These are phyloP conservation scores for Pinus taeda DNA, from an alignment of 75 land plant species.

Conservation along the genomic window DNA sequence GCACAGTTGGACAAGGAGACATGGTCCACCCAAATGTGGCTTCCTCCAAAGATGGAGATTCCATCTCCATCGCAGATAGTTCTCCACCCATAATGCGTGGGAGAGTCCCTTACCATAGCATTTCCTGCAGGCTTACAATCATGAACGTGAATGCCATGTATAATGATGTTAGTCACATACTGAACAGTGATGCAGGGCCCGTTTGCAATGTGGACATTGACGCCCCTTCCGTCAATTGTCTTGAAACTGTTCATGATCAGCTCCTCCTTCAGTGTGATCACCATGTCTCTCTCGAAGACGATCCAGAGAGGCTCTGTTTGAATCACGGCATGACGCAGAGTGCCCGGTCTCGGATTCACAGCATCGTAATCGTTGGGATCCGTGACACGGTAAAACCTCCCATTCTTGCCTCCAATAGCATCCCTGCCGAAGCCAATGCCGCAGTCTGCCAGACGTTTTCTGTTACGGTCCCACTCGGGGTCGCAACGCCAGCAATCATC, in stretches of 20 bases:
- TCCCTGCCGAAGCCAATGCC: constrained; percentile 52
- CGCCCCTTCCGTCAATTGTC: constrained; percentile 65
- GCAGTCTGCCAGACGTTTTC: constrained; percentile 44
- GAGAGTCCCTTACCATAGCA: constrained; percentile 33
- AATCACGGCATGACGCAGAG: constrained; percentile 62
- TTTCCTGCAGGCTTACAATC: constrained; percentile 17
- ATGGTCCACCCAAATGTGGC: constrained; percentile 55
- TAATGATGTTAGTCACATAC: constrained; percentile 18
- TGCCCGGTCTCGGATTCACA: constrained; percentile 43
- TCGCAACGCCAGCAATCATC: constrained; percentile 67
- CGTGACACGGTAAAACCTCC: constrained; percentile 46
- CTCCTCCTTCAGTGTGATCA: constrained; percentile 40
- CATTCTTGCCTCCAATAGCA: constrained; percentile 46
- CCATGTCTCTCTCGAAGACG: constrained; percentile 42
- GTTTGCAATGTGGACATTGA: constrained; percentile 39
- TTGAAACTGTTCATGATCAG: constrained; percentile 53
- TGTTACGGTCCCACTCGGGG: constrained; percentile 28
- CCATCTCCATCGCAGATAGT: constrained; percentile 49
- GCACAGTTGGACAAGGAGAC: constrained; percentile 27
- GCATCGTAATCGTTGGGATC: constrained; percentile 41
- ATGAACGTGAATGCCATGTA: constrained; percentile 33
- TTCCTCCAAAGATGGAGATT: constrained; percentile 37
- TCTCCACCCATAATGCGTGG: constrained; percentile 28
- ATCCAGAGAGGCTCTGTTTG: constrained; percentile 60
- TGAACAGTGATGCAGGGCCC: constrained; percentile 56